Percentiles rank a stretch among this genome's conserved stretches.
Conservation (phyloP, 306 rosid genomes). For the Prunus mongolica region DNA sequence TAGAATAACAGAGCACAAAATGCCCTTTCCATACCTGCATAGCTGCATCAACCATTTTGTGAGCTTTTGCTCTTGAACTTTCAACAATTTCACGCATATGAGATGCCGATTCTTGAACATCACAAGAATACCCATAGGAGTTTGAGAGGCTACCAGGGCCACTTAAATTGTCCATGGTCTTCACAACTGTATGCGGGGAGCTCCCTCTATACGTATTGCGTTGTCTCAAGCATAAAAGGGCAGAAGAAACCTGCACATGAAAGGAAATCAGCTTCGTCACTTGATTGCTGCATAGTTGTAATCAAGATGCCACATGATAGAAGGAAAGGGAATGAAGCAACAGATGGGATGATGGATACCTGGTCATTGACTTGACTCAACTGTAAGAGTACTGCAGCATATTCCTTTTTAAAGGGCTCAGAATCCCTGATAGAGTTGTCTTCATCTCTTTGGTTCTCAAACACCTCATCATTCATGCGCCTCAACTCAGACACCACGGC, state of each 20-base stretch:
- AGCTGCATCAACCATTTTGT: constrained; percentile 66
- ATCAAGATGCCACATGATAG: not conserved
- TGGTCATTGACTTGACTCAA: constrained; percentile 77
- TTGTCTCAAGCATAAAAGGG: constrained; percentile 76
- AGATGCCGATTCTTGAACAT: constrained; percentile 54
- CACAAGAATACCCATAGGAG: constrained; percentile 50
- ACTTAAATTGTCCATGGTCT: constrained; percentile 43
- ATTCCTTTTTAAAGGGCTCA: constrained; percentile 76
- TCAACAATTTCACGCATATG: constrained; percentile 79
- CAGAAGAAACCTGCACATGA: constrained; percentile 71
- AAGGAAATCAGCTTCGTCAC: constrained; percentile 25
- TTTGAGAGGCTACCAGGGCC: constrained; percentile 56
- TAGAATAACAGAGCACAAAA: not conserved
- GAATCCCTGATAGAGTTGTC: constrained; percentile 62
- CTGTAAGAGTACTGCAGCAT: constrained; percentile 76
- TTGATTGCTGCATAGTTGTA: constrained; percentile 7
- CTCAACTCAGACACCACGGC: constrained; percentile 75
- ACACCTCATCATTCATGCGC: constrained; percentile 68
- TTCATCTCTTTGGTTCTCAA: constrained; percentile 60
- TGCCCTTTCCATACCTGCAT: constrained; percentile 54
- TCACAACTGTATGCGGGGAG: constrained; percentile 42
- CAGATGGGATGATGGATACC: constrained; percentile 37
- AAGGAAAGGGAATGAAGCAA: constrained; percentile 12
- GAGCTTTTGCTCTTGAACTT: constrained; percentile 72
- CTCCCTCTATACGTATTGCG: constrained; percentile 75